Percentiles rank a stretch among this genome's conserved stretches.
Evolutionary conservation across 1,284 basidiomycete species (phyloP).

Genomic region (Ustilago nuda): DNA sequence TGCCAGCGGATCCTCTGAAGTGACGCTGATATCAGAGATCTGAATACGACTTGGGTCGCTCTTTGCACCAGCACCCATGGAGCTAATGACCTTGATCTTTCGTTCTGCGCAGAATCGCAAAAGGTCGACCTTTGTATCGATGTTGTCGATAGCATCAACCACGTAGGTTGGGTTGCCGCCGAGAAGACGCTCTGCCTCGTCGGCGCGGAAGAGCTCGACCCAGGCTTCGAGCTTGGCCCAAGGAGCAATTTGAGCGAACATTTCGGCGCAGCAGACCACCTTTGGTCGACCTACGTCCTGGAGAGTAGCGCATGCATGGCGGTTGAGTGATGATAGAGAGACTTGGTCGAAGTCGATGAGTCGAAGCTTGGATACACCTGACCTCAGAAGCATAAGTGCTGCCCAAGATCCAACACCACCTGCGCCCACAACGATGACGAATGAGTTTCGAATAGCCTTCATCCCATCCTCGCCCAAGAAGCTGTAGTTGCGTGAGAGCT

Average conservation of each 20-base stretch:
- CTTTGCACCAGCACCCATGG: slow-evolving; percentile 98
- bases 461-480: slow-evolving; percentile 94
- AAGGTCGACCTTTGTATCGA: slow-evolving; percentile 81
- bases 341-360: slow-evolving; percentile 69
- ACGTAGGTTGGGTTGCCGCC: slow-evolving; percentile 63
- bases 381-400: slow-evolving; percentile 80
- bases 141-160: slow-evolving; percentile 84
- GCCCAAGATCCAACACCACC: slow-evolving; percentile 97
- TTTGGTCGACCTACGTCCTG: slow-evolving; percentile 94
- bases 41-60: slow-evolving; percentile 93
- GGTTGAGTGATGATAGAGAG: slow-evolving; percentile 73
- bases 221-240: slow-evolving; percentile 75
- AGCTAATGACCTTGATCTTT: slow-evolving; percentile 76
- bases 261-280: slow-evolving; percentile 83
- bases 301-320: slow-evolving; percentile 88
- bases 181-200: slow-evolving; percentile 50
- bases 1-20: slow-evolving; percentile 94
- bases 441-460: slow-evolving; percentile 79
- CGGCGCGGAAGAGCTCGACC: slow-evolving; percentile 59
- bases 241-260: slow-evolving; percentile 77
- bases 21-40: slow-evolving; percentile 91
- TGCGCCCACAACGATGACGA: slow-evolving; percentile 90
- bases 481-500: slow-evolving; percentile 91
- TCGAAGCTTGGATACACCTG: slow-evolving; percentile 62
- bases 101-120: slow-evolving; percentile 63